Conservation (phyloP, 768 basidiomycete genomes). For the Leccinum fibrillosum region DNA sequence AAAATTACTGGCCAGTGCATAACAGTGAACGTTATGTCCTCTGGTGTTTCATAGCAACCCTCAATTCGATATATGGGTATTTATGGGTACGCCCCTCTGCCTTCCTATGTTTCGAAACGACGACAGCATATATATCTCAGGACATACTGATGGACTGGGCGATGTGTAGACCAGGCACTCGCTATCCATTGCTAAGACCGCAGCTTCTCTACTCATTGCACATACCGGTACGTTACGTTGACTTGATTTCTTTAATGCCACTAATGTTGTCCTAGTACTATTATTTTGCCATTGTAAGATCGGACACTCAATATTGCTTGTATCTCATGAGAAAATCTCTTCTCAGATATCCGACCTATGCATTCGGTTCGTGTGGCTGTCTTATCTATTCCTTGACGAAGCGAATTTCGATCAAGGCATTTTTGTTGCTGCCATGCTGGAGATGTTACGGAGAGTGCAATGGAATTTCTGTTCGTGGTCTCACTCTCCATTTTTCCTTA, state of each 20-base stretch:
- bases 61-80: constrained; percentile 68
- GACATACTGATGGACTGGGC: constrained; percentile 94
- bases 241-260: background rate
- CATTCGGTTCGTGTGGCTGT: constrained; percentile 79
- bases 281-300: constrained; percentile 71
- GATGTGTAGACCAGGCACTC: constrained; percentile 55
- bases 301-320: background rate
- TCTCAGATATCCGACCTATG: constrained; percentile 64
- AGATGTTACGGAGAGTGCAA: constrained; percentile 76
- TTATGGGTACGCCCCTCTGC: constrained; percentile 62
- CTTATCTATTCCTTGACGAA: constrained; percentile 61
- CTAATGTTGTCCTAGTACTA: constrained; percentile 49
- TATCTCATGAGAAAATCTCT: background rate
- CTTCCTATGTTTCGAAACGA: background rate
- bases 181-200: constrained; percentile 62
- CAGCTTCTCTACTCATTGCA: constrained; percentile 72
- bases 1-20: constrained; percentile 18
- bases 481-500: background rate
- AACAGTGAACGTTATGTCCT: constrained; percentile 54
- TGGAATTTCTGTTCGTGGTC: constrained; percentile 84
- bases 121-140: constrained; percentile 35
- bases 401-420: constrained; percentile 51
- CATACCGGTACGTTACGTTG: constrained; percentile 44
- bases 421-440: constrained; percentile 68
- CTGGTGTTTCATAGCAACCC: constrained; percentile 62